Conservation (phyloP, 2,329 filamentous ascomycete genomes). For the Nemania sp. region DNA sequence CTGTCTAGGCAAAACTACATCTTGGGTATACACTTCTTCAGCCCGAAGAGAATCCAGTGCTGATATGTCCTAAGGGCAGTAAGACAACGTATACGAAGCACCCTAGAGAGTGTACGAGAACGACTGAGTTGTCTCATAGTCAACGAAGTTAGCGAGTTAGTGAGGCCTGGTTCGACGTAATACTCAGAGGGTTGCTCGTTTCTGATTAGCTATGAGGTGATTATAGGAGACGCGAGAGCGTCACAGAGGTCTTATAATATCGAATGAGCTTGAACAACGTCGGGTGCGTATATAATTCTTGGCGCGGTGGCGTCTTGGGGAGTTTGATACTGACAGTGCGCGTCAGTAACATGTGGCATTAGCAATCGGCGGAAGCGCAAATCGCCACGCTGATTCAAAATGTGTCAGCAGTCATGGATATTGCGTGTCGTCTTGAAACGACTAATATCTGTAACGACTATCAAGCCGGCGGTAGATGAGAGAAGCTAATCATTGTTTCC, state of each 20-base stretch:
- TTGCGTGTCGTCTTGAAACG: not conserved
- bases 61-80: not conserved
- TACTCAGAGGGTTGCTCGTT: not conserved
- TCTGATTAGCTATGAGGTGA: not conserved
- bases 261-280: not conserved
- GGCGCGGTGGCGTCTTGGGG: not conserved
- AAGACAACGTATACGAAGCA: not conserved
- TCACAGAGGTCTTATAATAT: not conserved
- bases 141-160: conserved; percentile 1
- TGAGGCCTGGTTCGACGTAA: conserved; percentile 8
- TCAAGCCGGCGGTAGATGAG: not conserved
- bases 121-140: not conserved
- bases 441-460: not conserved
- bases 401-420: not conserved
- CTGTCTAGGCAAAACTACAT: too few species aligned
- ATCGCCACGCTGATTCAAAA: not conserved
- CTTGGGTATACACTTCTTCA: too few species aligned
- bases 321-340: not conserved
- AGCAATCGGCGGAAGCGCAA: not conserved
- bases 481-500: not conserved
- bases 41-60: too few species aligned
- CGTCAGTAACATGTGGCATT: not conserved
- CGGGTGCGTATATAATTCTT: not conserved
- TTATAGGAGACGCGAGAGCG: not conserved
- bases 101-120: not conserved